Percentiles rank a stretch among this genome's conserved stretches.
These are phyloP conservation scores for Neurospora sp. DNA, from an alignment of 495 filamentous ascomycete genomes.

Conservation along the genomic window DNA sequence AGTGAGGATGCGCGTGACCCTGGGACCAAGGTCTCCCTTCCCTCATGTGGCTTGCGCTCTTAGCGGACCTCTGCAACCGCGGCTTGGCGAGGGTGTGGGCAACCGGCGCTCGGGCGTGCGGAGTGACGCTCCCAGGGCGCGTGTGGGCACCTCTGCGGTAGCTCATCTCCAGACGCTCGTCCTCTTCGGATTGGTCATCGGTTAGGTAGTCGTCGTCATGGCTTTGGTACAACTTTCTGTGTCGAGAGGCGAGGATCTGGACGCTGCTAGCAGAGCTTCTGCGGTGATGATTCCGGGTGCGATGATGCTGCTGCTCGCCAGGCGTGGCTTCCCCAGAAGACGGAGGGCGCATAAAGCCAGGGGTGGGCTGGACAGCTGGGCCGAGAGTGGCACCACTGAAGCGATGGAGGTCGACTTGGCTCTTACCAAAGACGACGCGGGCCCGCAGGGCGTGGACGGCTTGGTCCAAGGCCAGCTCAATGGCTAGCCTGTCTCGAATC, in stretches of 20 bases:
- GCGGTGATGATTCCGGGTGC: slow-evolving; percentile 5
- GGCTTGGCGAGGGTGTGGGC: slow-evolving; percentile 1
- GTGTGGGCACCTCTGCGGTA: slow-evolving; percentile 7
- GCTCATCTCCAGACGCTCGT: slow-evolving; percentile 32
- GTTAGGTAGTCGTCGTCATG: slow-evolving; percentile 14
- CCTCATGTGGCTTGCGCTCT: slow-evolving; percentile 16
- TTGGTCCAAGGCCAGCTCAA: slow-evolving; percentile 77
- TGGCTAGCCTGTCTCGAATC: slow-evolving; percentile 71
- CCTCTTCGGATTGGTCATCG: slow-evolving; percentile 32
- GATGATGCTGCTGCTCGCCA: slow-evolving; percentile 1
- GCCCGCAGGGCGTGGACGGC: slow-evolving; percentile 70
- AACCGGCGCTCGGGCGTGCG: slow-evolving; percentile 15
- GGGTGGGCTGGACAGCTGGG: neutral
- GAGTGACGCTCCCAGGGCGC: slow-evolving; percentile 14
- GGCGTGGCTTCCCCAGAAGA: slow-evolving; percentile 4
- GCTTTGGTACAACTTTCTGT: slow-evolving; percentile 9
- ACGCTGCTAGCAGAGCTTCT: slow-evolving; percentile 19
- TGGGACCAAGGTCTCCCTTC: slow-evolving; percentile 11
- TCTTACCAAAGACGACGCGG: slow-evolving; percentile 70
- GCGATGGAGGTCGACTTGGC: slow-evolving; percentile 51
- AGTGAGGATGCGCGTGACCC: neutral
- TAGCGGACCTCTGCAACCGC: slow-evolving; percentile 20
- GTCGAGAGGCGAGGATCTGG: slow-evolving; percentile 18
- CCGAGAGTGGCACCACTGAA: slow-evolving; percentile 10
- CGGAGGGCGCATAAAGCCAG: slow-evolving; percentile 1